These are phyloP conservation scores for Nissolia schottii DNA, from an alignment of 306 rosid genomes.

Conservation along the genomic window DNA sequence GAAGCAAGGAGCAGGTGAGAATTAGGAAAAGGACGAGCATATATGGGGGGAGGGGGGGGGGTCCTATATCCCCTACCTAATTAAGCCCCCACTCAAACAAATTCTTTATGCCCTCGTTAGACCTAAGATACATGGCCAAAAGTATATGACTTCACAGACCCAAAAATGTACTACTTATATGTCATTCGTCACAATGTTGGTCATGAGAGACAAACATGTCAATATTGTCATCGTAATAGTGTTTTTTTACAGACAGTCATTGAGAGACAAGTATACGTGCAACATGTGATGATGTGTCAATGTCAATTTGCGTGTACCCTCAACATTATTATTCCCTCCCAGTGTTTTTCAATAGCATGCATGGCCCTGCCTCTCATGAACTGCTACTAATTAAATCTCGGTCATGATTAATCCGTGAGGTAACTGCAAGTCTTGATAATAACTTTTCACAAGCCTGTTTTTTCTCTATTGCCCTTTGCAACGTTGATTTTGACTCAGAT, in stretches of 20 bases:
- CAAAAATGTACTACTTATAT: constrained; percentile 31
- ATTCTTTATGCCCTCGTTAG: constrained; percentile 43
- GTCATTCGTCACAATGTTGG: constrained; percentile 28
- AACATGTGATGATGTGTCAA: constrained; percentile 42
- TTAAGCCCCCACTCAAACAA: constrained; percentile 43
- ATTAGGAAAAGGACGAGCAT: constrained; percentile 59
- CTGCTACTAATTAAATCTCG: constrained; percentile 8
- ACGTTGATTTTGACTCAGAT: too few relatives aligned
- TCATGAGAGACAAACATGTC: constrained; percentile 34
- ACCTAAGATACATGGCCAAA: constrained; percentile 15
- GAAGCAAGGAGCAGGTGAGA: constrained; percentile 62
- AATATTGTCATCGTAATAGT: constrained; percentile 33
- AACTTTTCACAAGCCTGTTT: constrained; percentile 7
- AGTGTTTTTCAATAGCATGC: too few relatives aligned
- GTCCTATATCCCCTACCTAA: constrained; percentile 42
- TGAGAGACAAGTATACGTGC: constrained; percentile 38
- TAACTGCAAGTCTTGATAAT: constrained; percentile 5
- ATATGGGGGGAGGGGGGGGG: too few relatives aligned
- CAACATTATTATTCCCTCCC: too few relatives aligned
- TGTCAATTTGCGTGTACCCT: constrained; percentile 36
- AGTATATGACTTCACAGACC: constrained; percentile 9
- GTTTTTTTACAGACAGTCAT: constrained; percentile 34
- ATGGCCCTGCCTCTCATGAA: too few relatives aligned
- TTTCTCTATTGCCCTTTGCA: too few relatives aligned
- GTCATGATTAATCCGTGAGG: constrained; percentile 1